A percentile compares a stretch with the other conserved stretches of the same genome.
phyloP scores from a whole-genome alignment of 257 asterid species.

The Solanum habrochaites region DNA sequence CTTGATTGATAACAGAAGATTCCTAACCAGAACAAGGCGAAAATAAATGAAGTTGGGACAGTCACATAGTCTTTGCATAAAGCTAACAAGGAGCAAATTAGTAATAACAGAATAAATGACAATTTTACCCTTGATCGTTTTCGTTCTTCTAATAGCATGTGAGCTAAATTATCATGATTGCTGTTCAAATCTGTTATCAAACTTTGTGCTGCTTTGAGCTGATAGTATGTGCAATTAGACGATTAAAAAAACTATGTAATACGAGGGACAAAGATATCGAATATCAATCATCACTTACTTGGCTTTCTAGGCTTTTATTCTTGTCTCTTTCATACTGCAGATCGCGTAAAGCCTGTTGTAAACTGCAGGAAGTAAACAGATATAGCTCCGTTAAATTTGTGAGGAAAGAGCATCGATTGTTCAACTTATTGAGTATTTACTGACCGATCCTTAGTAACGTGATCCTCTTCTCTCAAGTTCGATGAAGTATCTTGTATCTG shows the following conservation, averaged over 20 bases:
- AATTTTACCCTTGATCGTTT: constrained; percentile 19
- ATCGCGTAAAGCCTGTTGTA: constrained; percentile 9
- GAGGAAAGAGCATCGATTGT: neutral
- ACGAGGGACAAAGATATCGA: neutral
- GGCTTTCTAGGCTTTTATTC: constrained; percentile 15
- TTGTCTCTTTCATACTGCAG: constrained; percentile 21
- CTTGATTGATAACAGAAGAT: constrained; percentile 37
- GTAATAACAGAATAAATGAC: neutral
- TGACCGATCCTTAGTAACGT: constrained; percentile 23
- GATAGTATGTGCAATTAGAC: neutral
- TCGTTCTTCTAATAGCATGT: constrained; percentile 28
- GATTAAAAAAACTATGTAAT: neutral
- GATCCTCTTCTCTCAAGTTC: constrained; percentile 27
- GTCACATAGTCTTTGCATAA: neutral
- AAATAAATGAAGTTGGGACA: neutral
- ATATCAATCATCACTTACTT: constrained; percentile 9
- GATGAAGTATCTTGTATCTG: constrained; percentile 14
- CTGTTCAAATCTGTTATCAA: constrained; percentile 9
- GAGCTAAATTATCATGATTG: constrained; percentile 19
- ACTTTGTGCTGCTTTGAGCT: constrained; percentile 23
- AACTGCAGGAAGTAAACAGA: constrained; percentile 13
- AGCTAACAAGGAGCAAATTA: neutral
- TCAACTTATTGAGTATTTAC: neutral
- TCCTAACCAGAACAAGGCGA: constrained; percentile 11
- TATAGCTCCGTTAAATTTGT: neutral